These are phyloP conservation scores for Paraconiothyrium sp. DNA, from an alignment of 2,329 filamentous ascomycete species.

Conservation along the genomic window DNA sequence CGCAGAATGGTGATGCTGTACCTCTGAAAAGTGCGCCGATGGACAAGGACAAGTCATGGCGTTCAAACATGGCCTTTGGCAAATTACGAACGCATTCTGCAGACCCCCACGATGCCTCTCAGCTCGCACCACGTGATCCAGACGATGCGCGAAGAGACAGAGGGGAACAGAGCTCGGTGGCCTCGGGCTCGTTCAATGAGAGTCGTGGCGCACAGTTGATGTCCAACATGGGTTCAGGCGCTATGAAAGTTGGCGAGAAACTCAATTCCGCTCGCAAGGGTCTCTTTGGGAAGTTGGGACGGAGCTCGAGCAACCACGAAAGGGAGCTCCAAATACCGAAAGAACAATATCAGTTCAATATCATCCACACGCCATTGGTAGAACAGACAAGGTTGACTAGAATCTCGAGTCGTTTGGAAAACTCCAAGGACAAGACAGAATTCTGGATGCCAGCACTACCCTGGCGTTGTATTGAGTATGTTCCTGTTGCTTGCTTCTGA, in stretches of 20 bases:
- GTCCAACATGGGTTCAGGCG: conserved; percentile 76
- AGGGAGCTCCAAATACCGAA: conserved; percentile 71
- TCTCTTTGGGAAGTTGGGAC: conserved; percentile 79
- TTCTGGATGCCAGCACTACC: conserved; percentile 99
- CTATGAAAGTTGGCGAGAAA: conserved; percentile 76
- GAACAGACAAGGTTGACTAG: conserved; percentile 91
- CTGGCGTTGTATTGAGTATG: conserved; percentile 89
- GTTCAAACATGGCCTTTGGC: conserved; percentile 71
- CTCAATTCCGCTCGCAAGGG: conserved; percentile 79
- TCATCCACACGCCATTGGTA: conserved; percentile 85
- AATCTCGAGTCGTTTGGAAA: conserved; percentile 88
- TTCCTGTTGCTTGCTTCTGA: conserved; percentile 21
- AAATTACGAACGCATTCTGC: conserved; percentile 74
- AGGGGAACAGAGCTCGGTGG: conserved; percentile 46
- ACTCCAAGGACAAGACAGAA: conserved; percentile 93
- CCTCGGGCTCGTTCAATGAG: conserved; percentile 65
- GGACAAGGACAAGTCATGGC: conserved; percentile 72
- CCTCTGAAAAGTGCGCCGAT: conserved; percentile 71
- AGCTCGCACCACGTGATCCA: conserved; percentile 43
- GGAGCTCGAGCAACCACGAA: conserved; percentile 76
- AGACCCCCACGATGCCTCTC: conserved; percentile 64
- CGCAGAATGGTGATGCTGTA: conserved; percentile 49
- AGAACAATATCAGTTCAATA: conserved; percentile 83
- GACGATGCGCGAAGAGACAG: conserved; percentile 40
- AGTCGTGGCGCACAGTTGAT: conserved; percentile 72